Evolutionary conservation across 192 early-diverging fungal genomes (phyloP).

Genomic region (Mortierella claussenii): DNA sequence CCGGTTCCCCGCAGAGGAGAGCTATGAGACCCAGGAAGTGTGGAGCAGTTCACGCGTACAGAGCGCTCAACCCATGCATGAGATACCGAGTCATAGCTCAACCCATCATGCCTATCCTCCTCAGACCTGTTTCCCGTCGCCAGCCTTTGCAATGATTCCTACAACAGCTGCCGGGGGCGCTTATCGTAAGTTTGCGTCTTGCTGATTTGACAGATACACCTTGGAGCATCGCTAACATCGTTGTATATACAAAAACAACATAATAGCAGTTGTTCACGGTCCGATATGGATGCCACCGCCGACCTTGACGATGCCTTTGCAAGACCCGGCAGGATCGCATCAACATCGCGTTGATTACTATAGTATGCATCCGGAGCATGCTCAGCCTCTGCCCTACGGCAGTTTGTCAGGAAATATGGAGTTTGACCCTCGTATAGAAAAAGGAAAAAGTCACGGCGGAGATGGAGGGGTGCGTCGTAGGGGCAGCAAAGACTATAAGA

Average conservation of each 20-base stretch:
- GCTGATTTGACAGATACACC: no score
- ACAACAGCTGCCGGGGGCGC: neutral
- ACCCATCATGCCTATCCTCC: neutral
- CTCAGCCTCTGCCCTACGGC: no score
- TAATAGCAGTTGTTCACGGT: neutral
- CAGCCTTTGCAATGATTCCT: neutral
- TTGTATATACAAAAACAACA: no score
- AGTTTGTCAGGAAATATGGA: neutral
- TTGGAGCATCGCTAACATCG: no score
- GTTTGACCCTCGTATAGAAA: neutral
- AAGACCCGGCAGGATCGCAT: neutral
- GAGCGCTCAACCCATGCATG: neutral
- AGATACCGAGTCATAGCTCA: neutral
- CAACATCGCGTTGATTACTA: neutral
- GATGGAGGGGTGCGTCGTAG: neutral
- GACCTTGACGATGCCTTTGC: neutral
- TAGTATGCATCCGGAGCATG: neutral
- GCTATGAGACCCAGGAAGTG: neutral
- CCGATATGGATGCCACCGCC: conserved; percentile 14
- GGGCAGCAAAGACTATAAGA: neutral
- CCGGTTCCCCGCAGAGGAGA: conserved; percentile 17
- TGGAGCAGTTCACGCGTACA: neutral
- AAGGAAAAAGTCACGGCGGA: neutral
- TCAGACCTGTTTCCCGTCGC: neutral
- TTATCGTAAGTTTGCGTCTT: neutral